phyloP scores from a whole-genome alignment of 73 alveolate genomes.

The Paramecium caudatum region DNA sequence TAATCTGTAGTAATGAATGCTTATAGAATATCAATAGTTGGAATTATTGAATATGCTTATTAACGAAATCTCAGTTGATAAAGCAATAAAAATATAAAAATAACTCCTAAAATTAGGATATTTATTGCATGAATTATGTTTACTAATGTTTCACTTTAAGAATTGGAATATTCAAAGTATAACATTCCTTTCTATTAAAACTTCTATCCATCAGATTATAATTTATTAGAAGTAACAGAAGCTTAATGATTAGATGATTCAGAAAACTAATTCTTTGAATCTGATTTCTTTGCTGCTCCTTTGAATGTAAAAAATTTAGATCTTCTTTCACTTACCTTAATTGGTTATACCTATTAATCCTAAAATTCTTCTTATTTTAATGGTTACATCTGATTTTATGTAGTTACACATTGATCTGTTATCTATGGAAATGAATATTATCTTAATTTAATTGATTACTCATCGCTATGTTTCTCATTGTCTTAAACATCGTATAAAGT shows the following conservation, averaged over 20 bases:
- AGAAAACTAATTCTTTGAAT: slow-evolving; percentile 6
- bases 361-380: background rate
- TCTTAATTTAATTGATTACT: background rate
- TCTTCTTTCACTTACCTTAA: background rate
- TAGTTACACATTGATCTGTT: background rate
- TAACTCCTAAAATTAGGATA: background rate
- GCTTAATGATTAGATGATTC: background rate
- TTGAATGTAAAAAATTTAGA: background rate
- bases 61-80: background rate
- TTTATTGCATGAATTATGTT: slow-evolving; percentile 12
- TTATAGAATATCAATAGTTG: slow-evolving; percentile 46
- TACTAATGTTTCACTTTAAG: background rate
- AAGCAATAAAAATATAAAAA: background rate
- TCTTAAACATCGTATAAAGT: slow-evolving; percentile 24
- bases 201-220: background rate
- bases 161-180: background rate
- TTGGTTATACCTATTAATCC: background rate
- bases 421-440: background rate
- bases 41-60: slow-evolving; percentile 2
- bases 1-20: slow-evolving; percentile 59
- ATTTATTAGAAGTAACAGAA: background rate
- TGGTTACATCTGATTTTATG: background rate
- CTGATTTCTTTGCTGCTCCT: slow-evolving; percentile 42
- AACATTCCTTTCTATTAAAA: background rate
- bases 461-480: slow-evolving; percentile 9